Evolutionary conservation across 345 rosid genomes (phyloP).

Genomic region (Garcia nutans): DNA sequence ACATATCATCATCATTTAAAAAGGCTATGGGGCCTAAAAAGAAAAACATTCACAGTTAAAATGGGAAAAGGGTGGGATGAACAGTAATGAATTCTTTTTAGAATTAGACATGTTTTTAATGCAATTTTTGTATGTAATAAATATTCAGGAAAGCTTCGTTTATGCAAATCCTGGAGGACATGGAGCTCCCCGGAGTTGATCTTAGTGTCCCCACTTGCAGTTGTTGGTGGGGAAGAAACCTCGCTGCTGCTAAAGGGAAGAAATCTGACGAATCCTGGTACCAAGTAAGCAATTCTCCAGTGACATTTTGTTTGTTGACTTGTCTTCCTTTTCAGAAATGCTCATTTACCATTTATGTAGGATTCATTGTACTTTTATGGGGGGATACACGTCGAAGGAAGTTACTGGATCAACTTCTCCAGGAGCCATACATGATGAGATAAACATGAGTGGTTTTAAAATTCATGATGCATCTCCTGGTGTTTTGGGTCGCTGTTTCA

Average conservation of each 20-base stretch:
- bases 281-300: slow-evolving; percentile 49
- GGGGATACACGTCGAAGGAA: slow-evolving; percentile 59
- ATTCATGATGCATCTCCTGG: slow-evolving; percentile 37
- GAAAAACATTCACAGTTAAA: slow-evolving; percentile 1
- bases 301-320: slow-evolving; percentile 3
- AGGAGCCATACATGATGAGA: slow-evolving; percentile 49
- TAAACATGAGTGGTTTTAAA: slow-evolving; percentile 51
- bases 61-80: background rate
- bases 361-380: slow-evolving; percentile 60
- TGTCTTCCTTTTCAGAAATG: slow-evolving; percentile 11
- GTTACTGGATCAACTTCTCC: slow-evolving; percentile 34
- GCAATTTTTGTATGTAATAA: slow-evolving; percentile 1
- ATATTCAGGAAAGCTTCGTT: slow-evolving; percentile 60
- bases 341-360: slow-evolving; percentile 35
- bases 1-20: background rate
- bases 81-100: too few relatives aligned
- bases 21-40: background rate
- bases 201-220: slow-evolving; percentile 76
- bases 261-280: slow-evolving; percentile 60
- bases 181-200: slow-evolving; percentile 83
- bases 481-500: slow-evolving; percentile 70
- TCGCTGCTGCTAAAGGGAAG: slow-evolving; percentile 71
- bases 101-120: slow-evolving; percentile 1
- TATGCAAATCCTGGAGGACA: slow-evolving; percentile 71
- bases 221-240: slow-evolving; percentile 66